Conservation (phyloP, 148 eudicot genomes). For the Vaccinium myrtillus region DNA sequence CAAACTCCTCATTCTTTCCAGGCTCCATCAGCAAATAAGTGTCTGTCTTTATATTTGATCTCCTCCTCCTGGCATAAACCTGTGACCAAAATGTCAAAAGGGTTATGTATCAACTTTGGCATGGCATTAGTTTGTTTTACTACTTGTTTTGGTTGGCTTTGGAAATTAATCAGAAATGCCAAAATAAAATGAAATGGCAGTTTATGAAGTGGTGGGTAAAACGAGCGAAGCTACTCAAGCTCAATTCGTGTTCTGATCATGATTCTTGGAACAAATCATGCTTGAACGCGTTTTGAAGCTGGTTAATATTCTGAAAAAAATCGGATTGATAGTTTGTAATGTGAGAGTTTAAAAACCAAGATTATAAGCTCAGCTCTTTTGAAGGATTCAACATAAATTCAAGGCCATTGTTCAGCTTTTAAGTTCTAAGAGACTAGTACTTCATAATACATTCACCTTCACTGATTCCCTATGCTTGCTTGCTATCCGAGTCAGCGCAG, state of each 20-base stretch:
- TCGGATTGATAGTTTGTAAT: background rate
- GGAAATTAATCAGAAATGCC: no score
- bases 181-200: no score
- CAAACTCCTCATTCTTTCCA: constrained; percentile 67
- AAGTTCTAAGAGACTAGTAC: background rate
- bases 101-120: background rate
- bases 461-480: constrained; percentile 16
- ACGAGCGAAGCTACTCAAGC: background rate
- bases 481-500: background rate
- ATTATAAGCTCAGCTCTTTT: background rate
- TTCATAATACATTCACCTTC: constrained; percentile 14
- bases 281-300: background rate
- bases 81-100: background rate
- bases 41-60: constrained; percentile 48
- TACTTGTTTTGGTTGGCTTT: background rate
- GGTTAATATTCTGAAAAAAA: no score
- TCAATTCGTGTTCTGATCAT: background rate
- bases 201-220: no score
- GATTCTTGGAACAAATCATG: background rate
- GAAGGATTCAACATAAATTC: background rate
- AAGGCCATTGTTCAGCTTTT: background rate
- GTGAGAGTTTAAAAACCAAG: background rate
- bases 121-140: background rate
- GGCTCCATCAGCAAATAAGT: constrained; percentile 83
- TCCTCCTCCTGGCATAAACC: constrained; percentile 57